A percentile compares a stretch with the other conserved stretches of the same genome.
Evolutionary conservation across 441 rosid species (phyloP).

Genomic region (Breynia disticha): DNA sequence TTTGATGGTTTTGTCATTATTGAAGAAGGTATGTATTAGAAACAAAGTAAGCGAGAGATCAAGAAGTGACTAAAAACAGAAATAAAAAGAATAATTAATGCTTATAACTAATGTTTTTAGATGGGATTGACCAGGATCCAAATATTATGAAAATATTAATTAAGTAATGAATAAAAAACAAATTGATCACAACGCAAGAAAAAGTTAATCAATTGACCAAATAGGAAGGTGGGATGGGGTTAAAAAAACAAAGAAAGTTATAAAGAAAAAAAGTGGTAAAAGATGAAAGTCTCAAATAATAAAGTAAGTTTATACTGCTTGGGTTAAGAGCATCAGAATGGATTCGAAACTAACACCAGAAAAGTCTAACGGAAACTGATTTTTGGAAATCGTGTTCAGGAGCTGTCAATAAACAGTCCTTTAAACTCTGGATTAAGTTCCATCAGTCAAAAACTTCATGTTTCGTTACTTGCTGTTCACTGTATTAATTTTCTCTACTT

Average conservation of each 20-base stretch:
- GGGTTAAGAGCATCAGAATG: conserved; percentile 7
- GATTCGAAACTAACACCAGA: conserved; percentile 6
- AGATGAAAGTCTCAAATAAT: not conserved
- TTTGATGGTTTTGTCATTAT: conserved; percentile 6
- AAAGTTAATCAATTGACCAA: conserved; percentile 13
- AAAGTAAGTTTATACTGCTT: not conserved
- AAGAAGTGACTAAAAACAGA: not conserved
- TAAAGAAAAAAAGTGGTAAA: not conserved
- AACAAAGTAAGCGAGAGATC: conserved; percentile 5
- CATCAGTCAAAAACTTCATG: conserved; percentile 19
- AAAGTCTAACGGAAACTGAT: conserved; percentile 13
- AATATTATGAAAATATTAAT: conserved; percentile 7
- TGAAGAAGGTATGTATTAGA: conserved; percentile 7
- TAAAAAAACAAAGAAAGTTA: not conserved
- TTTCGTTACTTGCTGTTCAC: not conserved
- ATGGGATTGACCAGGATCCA: conserved; percentile 13
- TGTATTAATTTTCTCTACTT: conserved; percentile 1
- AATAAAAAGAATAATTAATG: not conserved
- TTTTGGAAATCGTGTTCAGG: conserved; percentile 35
- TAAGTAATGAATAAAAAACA: conserved; percentile 1
- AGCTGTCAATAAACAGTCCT: conserved; percentile 18
- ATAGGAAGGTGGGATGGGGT: not conserved
- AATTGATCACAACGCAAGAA: not conserved
- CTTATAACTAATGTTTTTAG: conserved; percentile 12
- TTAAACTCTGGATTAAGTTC: conserved; percentile 20